phyloP scores from a whole-genome alignment of 2,329 filamentous ascomycete species.

The Cyphellophora attinorum region DNA sequence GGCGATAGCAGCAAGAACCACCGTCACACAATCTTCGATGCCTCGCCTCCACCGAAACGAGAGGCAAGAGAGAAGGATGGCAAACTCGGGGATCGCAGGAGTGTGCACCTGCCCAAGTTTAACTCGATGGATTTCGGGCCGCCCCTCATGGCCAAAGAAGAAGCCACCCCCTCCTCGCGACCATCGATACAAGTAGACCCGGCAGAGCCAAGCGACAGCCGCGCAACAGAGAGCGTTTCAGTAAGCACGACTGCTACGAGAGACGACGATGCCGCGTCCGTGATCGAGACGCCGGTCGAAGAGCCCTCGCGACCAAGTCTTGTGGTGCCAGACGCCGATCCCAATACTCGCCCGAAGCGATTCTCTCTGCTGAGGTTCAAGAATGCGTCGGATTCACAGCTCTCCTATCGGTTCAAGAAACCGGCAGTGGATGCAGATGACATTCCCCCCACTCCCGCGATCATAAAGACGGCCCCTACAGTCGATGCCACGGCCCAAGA shows the following conservation, averaged over 20 bases:
- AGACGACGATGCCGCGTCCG: not conserved
- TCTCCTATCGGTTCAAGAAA: slow-evolving; percentile 68
- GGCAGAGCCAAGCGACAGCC: not conserved
- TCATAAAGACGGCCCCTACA: slow-evolving; percentile 88
- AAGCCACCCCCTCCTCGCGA: not conserved
- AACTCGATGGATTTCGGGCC: not conserved
- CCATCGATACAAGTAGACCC: too few relatives aligned
- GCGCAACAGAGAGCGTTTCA: not conserved
- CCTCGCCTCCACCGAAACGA: not conserved
- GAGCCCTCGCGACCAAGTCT: slow-evolving; percentile 18
- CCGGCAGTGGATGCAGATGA: slow-evolving; percentile 30
- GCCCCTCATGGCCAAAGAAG: not conserved
- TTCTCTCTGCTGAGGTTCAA: slow-evolving; percentile 71
- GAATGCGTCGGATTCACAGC: slow-evolving; percentile 85
- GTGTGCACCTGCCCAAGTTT: not conserved
- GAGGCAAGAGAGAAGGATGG: not conserved
- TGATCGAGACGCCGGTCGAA: not conserved
- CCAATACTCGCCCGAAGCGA: slow-evolving; percentile 33
- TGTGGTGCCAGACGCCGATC: slow-evolving; percentile 18
- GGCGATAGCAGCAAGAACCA: not conserved
- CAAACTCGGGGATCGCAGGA: not conserved
- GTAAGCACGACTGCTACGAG: not conserved
- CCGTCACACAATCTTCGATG: not conserved
- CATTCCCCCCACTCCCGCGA: slow-evolving; percentile 41
- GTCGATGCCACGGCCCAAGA: slow-evolving; percentile 13